These are phyloP conservation scores for Boletus sp. DNA, from an alignment of 768 basidiomycete species.

Conservation along the genomic window DNA sequence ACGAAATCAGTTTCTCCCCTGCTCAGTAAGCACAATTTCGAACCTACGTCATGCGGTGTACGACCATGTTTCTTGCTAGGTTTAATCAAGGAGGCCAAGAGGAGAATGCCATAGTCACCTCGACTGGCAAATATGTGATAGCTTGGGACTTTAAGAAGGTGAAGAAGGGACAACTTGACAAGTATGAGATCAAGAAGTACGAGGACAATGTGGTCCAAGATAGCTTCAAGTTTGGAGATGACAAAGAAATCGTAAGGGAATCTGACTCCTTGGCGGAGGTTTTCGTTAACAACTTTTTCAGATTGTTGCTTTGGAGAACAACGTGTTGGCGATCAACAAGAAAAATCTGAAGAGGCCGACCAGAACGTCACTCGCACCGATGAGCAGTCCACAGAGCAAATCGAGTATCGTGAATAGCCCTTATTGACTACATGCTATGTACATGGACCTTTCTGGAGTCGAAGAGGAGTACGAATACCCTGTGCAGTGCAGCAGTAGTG, in stretches of 20 bases:
- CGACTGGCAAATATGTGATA: conserved; percentile 87
- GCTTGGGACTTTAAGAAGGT: conserved; percentile 98
- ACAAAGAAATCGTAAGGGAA: conserved; percentile 84
- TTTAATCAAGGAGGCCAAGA: conserved; percentile 90
- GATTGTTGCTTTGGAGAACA: conserved; percentile 94
- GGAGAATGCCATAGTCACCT: conserved; percentile 95
- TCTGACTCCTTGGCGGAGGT: not conserved
- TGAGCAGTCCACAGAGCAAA: conserved; percentile 41
- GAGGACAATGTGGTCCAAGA: conserved; percentile 95
- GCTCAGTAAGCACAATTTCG: conserved; percentile 64
- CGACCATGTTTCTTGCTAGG: conserved; percentile 40
- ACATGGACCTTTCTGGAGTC: not conserved
- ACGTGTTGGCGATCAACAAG: conserved; percentile 94
- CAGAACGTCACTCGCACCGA: conserved; percentile 63
- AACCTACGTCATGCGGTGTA: not conserved
- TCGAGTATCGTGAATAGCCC: conserved; percentile 72
- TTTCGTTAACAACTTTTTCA: conserved; percentile 30
- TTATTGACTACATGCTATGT: conserved; percentile 36
- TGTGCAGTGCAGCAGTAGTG: not conserved
- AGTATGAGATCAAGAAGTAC: conserved; percentile 97
- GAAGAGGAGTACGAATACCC: conserved; percentile 17
- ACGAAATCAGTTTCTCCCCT: conserved; percentile 83
- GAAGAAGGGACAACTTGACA: conserved; percentile 86
- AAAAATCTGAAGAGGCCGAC: conserved; percentile 84
- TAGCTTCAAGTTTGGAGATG: conserved; percentile 96